These are phyloP conservation scores for Aspergillus sp. DNA, from an alignment of 2,329 filamentous ascomycete genomes.

Conservation along the genomic window DNA sequence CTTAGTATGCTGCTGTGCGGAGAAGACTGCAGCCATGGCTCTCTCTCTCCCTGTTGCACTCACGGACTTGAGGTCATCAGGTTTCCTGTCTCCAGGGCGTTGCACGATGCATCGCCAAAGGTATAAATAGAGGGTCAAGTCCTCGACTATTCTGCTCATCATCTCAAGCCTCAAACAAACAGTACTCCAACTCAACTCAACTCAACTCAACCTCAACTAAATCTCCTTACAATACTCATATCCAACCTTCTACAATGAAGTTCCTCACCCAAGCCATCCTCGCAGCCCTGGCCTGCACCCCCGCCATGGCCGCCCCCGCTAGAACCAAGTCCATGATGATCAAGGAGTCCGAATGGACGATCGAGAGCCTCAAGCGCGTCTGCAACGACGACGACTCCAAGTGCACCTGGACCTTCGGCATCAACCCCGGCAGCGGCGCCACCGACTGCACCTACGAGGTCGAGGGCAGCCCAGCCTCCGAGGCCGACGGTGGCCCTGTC, in stretches of 20 bases:
- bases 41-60: too few relatives aligned
- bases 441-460: conserved; percentile 1
- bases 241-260: neutral
- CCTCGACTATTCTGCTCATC: too few relatives aligned
- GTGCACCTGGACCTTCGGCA: conserved; percentile 9
- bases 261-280: neutral
- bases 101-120: too few relatives aligned
- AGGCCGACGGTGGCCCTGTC: neutral
- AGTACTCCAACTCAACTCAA: too few relatives aligned
- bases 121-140: too few relatives aligned
- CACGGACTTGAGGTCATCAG: too few relatives aligned
- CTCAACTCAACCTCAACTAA: too few relatives aligned
- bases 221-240: too few relatives aligned
- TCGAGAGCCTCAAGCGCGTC: neutral
- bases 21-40: too few relatives aligned
- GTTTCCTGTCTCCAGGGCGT: too few relatives aligned
- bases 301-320: neutral
- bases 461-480: neutral
- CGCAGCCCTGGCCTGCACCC: neutral
- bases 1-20: too few relatives aligned
- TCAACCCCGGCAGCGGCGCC: neutral
- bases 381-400: conserved; percentile 1
- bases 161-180: too few relatives aligned
- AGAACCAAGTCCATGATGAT: conserved; percentile 5
- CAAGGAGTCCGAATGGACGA: neutral